Conservation (phyloP, 805 yeast species). For the Candida golubevii region DNA sequence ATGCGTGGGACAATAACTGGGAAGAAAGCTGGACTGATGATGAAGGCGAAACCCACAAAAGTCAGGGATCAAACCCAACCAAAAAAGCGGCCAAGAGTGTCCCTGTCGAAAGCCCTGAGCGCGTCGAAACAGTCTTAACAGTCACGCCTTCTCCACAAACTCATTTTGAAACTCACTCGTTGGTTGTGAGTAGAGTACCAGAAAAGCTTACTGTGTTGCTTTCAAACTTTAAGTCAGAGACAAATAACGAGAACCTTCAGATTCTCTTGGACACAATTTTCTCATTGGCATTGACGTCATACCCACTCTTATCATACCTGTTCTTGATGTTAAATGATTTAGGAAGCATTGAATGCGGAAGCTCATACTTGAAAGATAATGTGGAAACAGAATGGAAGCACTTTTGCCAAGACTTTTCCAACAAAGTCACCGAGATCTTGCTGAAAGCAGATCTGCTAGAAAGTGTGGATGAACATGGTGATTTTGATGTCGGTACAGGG, state of each 20-base stretch:
- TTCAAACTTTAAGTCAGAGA: slow-evolving; percentile 20
- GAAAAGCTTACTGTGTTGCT: slow-evolving; percentile 20
- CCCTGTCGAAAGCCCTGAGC: neutral
- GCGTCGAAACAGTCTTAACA: neutral
- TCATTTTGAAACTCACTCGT: neutral
- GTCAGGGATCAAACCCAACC: neutral
- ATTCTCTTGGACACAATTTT: slow-evolving; percentile 26
- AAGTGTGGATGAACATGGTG: slow-evolving; percentile 10
- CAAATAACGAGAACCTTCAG: slow-evolving; percentile 17
- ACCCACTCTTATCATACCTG: slow-evolving; percentile 30
- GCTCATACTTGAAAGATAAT: slow-evolving; percentile 13
- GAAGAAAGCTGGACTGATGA: slow-evolving; percentile 16
- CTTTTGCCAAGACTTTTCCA: slow-evolving; percentile 15
- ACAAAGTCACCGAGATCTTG: slow-evolving; percentile 17
- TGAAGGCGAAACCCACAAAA: neutral
- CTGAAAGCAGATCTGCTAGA: slow-evolving; percentile 15
- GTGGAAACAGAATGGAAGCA: slow-evolving; percentile 22
- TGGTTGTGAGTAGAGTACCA: slow-evolving; percentile 16
- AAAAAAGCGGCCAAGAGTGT: neutral
- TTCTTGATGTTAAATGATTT: slow-evolving; percentile 37
- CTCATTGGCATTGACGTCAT: slow-evolving; percentile 29
- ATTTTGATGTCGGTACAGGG: slow-evolving; percentile 12
- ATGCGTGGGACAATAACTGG: slow-evolving; percentile 14
- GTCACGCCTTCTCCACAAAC: neutral
- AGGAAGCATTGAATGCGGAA: slow-evolving; percentile 18